Conservation (phyloP, 169 alveolate species). For the Plasmodium gonderi region DNA sequence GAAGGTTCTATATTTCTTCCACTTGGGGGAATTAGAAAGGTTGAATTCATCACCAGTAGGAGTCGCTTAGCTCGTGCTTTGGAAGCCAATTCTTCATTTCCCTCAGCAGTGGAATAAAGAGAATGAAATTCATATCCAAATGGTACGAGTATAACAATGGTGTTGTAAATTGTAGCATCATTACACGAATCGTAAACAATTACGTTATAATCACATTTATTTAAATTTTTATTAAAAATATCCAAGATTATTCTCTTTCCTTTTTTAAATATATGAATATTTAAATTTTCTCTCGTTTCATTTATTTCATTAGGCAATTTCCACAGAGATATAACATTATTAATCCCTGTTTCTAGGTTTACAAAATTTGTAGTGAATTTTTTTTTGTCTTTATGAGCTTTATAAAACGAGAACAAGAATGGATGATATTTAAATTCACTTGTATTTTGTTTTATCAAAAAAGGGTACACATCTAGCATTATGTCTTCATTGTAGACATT, state of each 20-base stretch:
- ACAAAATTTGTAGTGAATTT: slow-evolving; percentile 6
- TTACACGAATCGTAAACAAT: slow-evolving; percentile 48
- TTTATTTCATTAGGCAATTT: slow-evolving; percentile 56
- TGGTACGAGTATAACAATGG: slow-evolving; percentile 67
- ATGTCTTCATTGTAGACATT: slow-evolving; percentile 76
- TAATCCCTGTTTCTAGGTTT: not conserved
- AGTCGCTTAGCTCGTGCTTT: slow-evolving; percentile 33
- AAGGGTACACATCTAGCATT: slow-evolving; percentile 79
- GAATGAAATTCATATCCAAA: slow-evolving; percentile 71
- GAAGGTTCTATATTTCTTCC: not conserved
- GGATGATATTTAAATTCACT: slow-evolving; percentile 59
- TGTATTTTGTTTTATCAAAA: slow-evolving; percentile 54
- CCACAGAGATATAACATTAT: slow-evolving; percentile 35
- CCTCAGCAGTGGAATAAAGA: slow-evolving; percentile 53
- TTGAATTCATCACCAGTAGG: slow-evolving; percentile 58
- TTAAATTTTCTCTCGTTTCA: slow-evolving; percentile 15
- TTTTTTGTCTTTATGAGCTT: slow-evolving; percentile 13
- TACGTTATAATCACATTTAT: slow-evolving; percentile 48
- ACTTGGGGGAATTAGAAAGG: not conserved
- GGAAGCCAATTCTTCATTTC: slow-evolving; percentile 59
- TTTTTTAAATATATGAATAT: slow-evolving; percentile 48
- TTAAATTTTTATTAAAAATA: slow-evolving; percentile 19
- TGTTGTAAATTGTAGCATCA: slow-evolving; percentile 5
- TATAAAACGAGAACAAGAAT: slow-evolving; percentile 48
- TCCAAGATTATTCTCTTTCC: slow-evolving; percentile 61